These are phyloP conservation scores for Penicillium fimorum DNA, from an alignment of 495 filamentous ascomycete species.

Conservation along the genomic window DNA sequence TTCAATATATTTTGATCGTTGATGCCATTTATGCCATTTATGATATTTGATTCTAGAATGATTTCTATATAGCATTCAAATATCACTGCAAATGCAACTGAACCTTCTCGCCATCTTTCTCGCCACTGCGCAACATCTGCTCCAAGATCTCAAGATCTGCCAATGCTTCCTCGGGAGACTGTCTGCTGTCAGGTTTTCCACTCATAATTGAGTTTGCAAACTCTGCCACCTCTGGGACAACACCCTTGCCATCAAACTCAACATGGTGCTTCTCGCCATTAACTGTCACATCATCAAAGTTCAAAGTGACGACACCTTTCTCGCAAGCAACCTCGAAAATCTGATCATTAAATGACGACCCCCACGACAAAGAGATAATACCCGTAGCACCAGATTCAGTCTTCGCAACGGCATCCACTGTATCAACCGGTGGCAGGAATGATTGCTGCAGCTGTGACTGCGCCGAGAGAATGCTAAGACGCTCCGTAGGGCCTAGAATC, in stretches of 20 bases:
- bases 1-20: neutral
- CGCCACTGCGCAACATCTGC: slow-evolving; percentile 62
- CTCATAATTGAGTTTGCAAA: slow-evolving; percentile 59
- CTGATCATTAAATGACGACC: slow-evolving; percentile 59
- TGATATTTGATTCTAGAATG: neutral
- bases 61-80: neutral
- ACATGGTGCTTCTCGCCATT: slow-evolving; percentile 52
- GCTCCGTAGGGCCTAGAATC: slow-evolving; percentile 53
- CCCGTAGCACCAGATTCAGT: slow-evolving; percentile 63
- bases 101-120: slow-evolving; percentile 50
- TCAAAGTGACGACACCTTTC: slow-evolving; percentile 51
- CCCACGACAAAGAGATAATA: slow-evolving; percentile 60
- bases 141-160: slow-evolving; percentile 69
- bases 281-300: slow-evolving; percentile 54
- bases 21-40: neutral
- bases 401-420: slow-evolving; percentile 62
- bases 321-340: slow-evolving; percentile 52
- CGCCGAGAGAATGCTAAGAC: slow-evolving; percentile 50
- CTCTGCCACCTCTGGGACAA: slow-evolving; percentile 63
- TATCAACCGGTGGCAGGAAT: slow-evolving; percentile 74
- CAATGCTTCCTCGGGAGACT: slow-evolving; percentile 65
- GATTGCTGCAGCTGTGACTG: slow-evolving; percentile 56
- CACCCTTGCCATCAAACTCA: slow-evolving; percentile 55
- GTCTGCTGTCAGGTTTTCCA: slow-evolving; percentile 43
- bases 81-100: slow-evolving; percentile 27